Base-by-base conservation (phyloP, 495 filamentous ascomycete species). In the Aspergillus ostianus region DNA sequence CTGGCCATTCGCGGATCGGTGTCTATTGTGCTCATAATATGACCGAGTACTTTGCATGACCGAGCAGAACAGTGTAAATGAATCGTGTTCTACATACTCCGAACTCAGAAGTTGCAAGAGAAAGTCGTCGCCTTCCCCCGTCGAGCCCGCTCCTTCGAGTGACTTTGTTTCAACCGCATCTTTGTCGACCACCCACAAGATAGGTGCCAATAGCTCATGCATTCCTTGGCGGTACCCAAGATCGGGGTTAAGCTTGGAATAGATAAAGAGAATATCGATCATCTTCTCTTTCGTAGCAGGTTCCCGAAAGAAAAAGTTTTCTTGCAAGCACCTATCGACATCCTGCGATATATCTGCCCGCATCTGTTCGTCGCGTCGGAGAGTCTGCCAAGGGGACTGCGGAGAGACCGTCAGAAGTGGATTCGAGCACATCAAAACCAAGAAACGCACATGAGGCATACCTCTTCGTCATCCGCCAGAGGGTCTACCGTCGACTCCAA, bases 151-250 rank as follows among this genome's bases (percentile, higher is more conserved):
- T 4, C 55, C 57, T 20, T 69, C 66, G 1, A 61, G 53, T 2
- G 68, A 64, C 20, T 81, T 68, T 0, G 65, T 64, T n/a, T 82
- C 75, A 32, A 95, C 77, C 7, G 95, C 87, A 73, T 98, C 94
- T 58, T 86, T 82, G 55, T 91, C 87, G 13, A 98, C 77, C 10
- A 91, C 90, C 86, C 92, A 96, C 10, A 98, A 76, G 29, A 98
- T 86, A 4, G 95, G 93, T 0, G 93, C 94, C 19, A 97, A 79
- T 21, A 98, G 72, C 72, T 98, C 94, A 69, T 98, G 94, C 92
- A 98, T 98, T 18, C 94, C 94, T 75, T 98, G 94, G 26, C 95
- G 85, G 65, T 98, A 98, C 18, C 92, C 88, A 47, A 93, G 78
- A 64, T 89, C 87, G 13, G 87, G 90, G 64, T 97, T 93, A 48